Evolutionary conservation across 164 flowering plant genomes (phyloP).

Genomic region (Magnolia sinica): DNA sequence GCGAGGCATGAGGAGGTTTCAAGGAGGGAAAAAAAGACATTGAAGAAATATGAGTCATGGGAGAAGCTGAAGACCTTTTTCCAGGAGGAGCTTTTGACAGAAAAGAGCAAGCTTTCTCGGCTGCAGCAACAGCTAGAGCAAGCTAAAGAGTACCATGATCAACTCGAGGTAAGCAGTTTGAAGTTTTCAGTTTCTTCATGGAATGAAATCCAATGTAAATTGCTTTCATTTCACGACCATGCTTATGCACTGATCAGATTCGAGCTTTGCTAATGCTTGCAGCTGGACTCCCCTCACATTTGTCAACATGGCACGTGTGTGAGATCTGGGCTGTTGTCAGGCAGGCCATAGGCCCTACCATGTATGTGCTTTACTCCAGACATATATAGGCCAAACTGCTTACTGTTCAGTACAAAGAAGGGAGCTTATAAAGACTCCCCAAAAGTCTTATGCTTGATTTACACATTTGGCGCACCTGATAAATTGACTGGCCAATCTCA

Average conservation of each 20-base stretch:
- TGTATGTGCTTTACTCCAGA: neutral
- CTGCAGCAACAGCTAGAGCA: slow-evolving; percentile 56
- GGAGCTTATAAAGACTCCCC: neutral
- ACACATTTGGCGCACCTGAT: neutral
- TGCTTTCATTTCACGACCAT: neutral
- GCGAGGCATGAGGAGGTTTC: slow-evolving; percentile 68
- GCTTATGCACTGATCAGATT: neutral
- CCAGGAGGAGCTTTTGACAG: slow-evolving; percentile 72
- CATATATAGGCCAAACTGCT: neutral
- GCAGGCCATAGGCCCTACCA: neutral
- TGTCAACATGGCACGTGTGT: neutral
- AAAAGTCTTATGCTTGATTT: too few relatives aligned
- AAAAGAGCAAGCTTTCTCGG: slow-evolving; percentile 49
- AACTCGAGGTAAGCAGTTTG: slow-evolving; percentile 57
- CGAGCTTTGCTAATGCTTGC: neutral
- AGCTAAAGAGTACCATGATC: slow-evolving; percentile 52
- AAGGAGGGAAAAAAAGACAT: slow-evolving; percentile 69
- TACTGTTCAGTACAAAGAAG: neutral
- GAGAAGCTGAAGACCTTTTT: slow-evolving; percentile 68
- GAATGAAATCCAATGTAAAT: neutral
- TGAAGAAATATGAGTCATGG: slow-evolving; percentile 70
- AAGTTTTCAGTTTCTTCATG: neutral
- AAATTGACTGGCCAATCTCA: too few relatives aligned
- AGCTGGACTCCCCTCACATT: neutral
- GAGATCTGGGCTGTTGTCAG: neutral